Base-by-base conservation (phyloP, 164 flowering plant species). In the Vitis rupestris region DNA sequence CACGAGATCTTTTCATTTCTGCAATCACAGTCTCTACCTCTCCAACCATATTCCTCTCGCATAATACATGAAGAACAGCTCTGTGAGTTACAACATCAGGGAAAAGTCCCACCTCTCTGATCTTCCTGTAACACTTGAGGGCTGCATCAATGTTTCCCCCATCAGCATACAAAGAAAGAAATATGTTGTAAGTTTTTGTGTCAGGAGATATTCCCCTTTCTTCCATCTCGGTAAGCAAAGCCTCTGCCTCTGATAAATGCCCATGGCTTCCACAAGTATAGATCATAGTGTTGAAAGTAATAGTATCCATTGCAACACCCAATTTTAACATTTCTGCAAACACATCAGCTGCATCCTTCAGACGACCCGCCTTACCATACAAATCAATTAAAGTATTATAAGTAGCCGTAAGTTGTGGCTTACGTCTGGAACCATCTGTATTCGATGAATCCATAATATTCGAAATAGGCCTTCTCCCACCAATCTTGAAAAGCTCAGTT, bases 231-330 rank as follows among this genome's bases (percentile, higher is more conserved):
- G 53, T n/a, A 47, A 92, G 84, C 84, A 92, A 82, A 49, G 87
- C 53, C 62, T 89, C 95, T 30, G 97, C 93, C 82, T 92, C 98
- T 3, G 81, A 70, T 75, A 92, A 61, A 68, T 83, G 70, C 17
- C 97, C 97, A 74, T 88, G 84, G 68, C 85, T 84, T 63, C 97
- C 97, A 81, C 92, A 92, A 31, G 80, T 90, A 74, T 70, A 78
- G 67, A 94, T 94, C 97, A 94, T 88, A 31, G 97, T 90, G 66
- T 94, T 94, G 72, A 94, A 92, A n/a, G 98, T 89, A 60, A 87
- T 65, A 5, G 87, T 78, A 78, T 94, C 97, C 70, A 86, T 82
- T 10, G 88, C 82, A 50, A 94, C 93, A 67, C 97, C 97, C 31
- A 86, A 74, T 59, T 79, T 87, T 75, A 94, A 70, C 98, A 92